Evolutionary conservation across 345 rosid species (phyloP), one percentile per base, ranked within the genome.

Genomic region (Capsella bursapastoris): DNA sequence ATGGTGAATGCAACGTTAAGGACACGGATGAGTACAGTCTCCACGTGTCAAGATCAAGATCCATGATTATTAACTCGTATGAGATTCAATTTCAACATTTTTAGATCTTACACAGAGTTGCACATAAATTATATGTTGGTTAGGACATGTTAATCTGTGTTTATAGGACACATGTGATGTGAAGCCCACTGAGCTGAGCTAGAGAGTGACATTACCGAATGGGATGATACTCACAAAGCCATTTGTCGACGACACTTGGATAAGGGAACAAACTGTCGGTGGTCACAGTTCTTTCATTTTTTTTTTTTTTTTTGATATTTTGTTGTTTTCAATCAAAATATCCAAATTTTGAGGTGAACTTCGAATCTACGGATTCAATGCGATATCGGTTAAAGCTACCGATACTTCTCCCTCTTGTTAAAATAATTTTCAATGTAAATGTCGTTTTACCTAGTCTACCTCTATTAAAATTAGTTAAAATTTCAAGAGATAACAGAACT

Each of bases 181-280:
- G 73, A 51, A 49, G 37, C 73, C 72, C 67, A 58, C 37, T 29
- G 49, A 74, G 67, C 37, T 29, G 49, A 74, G 67, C 25, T 57
- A 59, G 48, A 58, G 49, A 27, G 16, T 15, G 68, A 51, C 63
- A 25, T 9, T 22, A n/a, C 22, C 22, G 64, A 53, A 50, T 28
- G 34, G 62, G 64, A 56, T 53, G 37, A 6, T 28, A 64, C 51
- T 7, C 10, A 18, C 14, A 12, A 10, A 40, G 68, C 18, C n/a
- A 61, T 52, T 43, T 68, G 40, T 64, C 52, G 79, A 52, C 52
- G 79, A 52, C 70, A 75, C 49, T 60, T 76, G 75, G 74, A 69
- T 53, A 68, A 27, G 13, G 58, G 6, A 62, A 37, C 65, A 45
- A 76, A 74, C 35, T 13, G 79, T 76, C 75, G 79, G 79, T 76